These are phyloP conservation scores for Phytophthora hibernalis DNA, from an alignment of 352 stramenopile species.

Conservation along the genomic window DNA sequence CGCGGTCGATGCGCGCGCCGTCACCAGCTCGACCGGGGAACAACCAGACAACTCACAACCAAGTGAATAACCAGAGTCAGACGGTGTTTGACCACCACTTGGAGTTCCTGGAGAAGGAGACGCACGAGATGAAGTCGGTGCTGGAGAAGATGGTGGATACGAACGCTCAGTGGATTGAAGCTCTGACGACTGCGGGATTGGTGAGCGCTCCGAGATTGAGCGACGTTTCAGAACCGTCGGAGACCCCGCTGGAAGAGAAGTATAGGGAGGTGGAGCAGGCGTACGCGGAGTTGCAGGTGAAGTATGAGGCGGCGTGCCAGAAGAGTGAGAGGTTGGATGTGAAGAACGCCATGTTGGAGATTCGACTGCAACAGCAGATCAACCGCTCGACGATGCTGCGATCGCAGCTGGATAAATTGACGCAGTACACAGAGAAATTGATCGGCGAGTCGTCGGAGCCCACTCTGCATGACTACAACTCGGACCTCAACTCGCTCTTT, in stretches of 20 bases:
- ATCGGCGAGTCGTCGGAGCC: constrained; percentile 66
- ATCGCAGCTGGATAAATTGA: constrained; percentile 73
- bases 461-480: constrained; percentile 54
- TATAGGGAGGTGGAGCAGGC: constrained; percentile 56
- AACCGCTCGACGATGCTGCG: constrained; percentile 69
- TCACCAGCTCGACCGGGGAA: constrained; percentile 40
- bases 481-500: constrained; percentile 59
- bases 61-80: constrained; percentile 40
- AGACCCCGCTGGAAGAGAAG: constrained; percentile 50
- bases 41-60: constrained; percentile 41
- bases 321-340: constrained; percentile 61
- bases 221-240: constrained; percentile 32
- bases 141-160: constrained; percentile 77
- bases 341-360: constrained; percentile 72
- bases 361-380: constrained; percentile 68
- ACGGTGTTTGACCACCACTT: constrained; percentile 70
- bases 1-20: constrained; percentile 21
- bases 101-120: constrained; percentile 74
- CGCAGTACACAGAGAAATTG: constrained; percentile 73
- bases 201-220: constrained; percentile 24
- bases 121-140: constrained; percentile 66
- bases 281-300: constrained; percentile 61
- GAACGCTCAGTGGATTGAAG: constrained; percentile 77
- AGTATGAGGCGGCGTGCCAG: constrained; percentile 53
- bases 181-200: constrained; percentile 45